A percentile compares a stretch with the other conserved stretches of the same genome.
These are phyloP conservation scores for Rhodotorula sp. DNA, from an alignment of 1,284 basidiomycete species.

Conservation along the genomic window DNA sequence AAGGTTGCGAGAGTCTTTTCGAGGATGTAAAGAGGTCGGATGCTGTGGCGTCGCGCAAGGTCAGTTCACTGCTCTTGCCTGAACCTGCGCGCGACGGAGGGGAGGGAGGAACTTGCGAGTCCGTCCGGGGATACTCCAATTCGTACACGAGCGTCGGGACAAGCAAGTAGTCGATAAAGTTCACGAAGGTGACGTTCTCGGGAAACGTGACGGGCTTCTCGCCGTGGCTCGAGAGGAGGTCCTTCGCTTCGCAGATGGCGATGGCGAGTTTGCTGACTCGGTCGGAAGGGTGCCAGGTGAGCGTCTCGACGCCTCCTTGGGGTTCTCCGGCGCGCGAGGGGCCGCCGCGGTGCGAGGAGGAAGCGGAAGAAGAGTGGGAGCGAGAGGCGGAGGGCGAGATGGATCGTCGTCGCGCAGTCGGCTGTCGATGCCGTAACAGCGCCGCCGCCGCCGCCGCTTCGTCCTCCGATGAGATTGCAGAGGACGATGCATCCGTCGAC, in stretches of 20 bases:
- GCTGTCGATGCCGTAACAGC: neutral
- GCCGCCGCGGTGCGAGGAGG: neutral
- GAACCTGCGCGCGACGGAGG: neutral
- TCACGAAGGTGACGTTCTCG: conserved; percentile 74
- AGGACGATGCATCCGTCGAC: conserved; percentile 26
- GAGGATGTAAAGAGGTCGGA: conserved; percentile 85
- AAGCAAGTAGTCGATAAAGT: conserved; percentile 84
- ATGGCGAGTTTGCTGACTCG: conserved; percentile 68
- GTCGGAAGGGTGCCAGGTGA: conserved; percentile 70
- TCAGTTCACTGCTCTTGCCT: too few relatives aligned
- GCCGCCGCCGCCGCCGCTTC: neutral
- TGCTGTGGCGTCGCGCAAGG: conserved; percentile 52
- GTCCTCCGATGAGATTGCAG: conserved; percentile 19
- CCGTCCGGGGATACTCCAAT: conserved; percentile 89
- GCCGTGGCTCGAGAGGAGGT: conserved; percentile 72
- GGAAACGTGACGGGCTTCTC: conserved; percentile 68
- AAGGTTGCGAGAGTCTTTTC: conserved; percentile 95
- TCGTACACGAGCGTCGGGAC: conserved; percentile 95
- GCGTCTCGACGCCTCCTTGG: conserved; percentile 40
- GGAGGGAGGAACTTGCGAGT: conserved; percentile 56
- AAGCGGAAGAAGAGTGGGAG: neutral
- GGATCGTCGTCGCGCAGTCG: neutral
- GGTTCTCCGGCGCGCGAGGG: conserved; percentile 3
- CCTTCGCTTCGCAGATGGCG: conserved; percentile 72
- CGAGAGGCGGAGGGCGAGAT: neutral